Percentiles rank a stretch among this genome's conserved stretches.
Conservation (phyloP, 345 rosid species). For the Eucalyptus guilfoylei region DNA sequence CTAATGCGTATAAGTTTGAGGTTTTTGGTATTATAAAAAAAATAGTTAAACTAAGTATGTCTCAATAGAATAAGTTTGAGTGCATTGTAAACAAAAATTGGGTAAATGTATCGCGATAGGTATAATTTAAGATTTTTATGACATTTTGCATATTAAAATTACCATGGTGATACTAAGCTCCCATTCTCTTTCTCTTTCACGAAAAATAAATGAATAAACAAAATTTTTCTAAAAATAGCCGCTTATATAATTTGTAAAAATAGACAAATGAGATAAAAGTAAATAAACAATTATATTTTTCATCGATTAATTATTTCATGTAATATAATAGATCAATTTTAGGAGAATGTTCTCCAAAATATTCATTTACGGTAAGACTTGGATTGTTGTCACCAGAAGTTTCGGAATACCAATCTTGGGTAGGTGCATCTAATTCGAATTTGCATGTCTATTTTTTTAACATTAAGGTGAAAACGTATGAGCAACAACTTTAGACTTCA, state of each 20-base stretch:
- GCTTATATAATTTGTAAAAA: too few relatives aligned
- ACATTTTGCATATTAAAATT: not conserved
- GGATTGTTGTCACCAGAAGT: not conserved
- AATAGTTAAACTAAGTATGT: too few relatives aligned
- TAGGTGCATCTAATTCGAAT: not conserved
- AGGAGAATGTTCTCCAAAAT: not conserved
- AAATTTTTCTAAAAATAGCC: too few relatives aligned
- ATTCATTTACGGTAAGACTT: not conserved
- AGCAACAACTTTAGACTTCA: not conserved
- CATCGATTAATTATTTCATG: not conserved
- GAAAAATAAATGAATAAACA: not conserved
- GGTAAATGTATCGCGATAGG: fast-evolving
- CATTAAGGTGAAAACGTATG: not conserved
- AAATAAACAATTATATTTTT: not conserved
- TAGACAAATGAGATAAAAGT: not conserved
- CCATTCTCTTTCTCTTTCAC: not conserved
- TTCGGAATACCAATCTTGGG: not conserved
- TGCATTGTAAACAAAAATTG: too few relatives aligned
- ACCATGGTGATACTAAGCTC: not conserved
- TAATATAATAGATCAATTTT: not conserved
- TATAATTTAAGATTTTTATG: not conserved
- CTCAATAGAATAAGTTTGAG: too few relatives aligned
- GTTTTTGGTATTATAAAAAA: fast-evolving
- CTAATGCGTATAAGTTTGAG: fast-evolving
- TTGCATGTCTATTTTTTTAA: not conserved